Conservation (phyloP, 2,329 filamentous ascomycete genomes). For the Pestalotiopsis sp. region DNA sequence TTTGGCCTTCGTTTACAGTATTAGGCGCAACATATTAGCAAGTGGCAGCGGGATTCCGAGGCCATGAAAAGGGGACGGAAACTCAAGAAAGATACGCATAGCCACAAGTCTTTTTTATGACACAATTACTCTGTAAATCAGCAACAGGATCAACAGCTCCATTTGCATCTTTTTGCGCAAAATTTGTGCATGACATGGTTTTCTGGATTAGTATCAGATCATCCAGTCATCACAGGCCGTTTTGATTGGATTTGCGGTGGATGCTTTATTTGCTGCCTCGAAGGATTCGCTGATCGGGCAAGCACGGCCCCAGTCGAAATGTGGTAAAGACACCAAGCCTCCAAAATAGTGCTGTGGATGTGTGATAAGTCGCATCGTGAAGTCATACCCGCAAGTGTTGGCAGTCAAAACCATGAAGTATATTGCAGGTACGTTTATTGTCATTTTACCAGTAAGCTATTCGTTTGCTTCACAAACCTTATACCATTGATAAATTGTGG, state of each 20-base stretch:
- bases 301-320: background rate
- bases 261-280: background rate
- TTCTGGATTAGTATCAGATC: background rate
- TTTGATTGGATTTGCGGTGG: background rate
- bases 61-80: background rate
- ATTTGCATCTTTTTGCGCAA: background rate
- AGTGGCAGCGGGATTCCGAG: background rate
- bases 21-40: too few relatives aligned
- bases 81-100: background rate
- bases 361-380: too few relatives aligned
- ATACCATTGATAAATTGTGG: too few relatives aligned
- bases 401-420: too few relatives aligned
- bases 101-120: background rate
- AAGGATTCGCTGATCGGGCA: background rate
- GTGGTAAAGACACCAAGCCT: background rate
- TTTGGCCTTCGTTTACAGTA: too few relatives aligned
- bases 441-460: too few relatives aligned
- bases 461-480: too few relatives aligned
- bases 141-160: background rate
- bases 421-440: too few relatives aligned
- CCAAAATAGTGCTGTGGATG: too few relatives aligned
- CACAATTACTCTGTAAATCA: background rate
- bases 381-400: too few relatives aligned
- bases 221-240: background rate
- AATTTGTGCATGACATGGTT: background rate